phyloP scores from a whole-genome alignment of 495 filamentous ascomycete genomes.

The Daldinia childiae region DNA sequence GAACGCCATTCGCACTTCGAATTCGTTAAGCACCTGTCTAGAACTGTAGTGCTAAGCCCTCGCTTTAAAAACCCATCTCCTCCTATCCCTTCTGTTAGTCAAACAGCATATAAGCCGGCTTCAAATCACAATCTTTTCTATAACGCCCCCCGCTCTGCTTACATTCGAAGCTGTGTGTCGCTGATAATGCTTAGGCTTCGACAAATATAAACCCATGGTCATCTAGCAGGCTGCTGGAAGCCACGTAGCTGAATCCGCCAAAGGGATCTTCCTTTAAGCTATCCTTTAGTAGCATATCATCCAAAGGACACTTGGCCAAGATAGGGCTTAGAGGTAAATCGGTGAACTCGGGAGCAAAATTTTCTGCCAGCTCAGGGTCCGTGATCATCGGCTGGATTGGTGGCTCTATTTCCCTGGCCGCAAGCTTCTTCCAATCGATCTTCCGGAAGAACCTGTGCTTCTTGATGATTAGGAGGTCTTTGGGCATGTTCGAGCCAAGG shows the following conservation, averaged over 20 bases:
- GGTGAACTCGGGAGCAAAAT: constrained; percentile 90
- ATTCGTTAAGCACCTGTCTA: background rate
- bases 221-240: constrained; percentile 84
- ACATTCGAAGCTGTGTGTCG: background rate
- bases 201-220: constrained; percentile 50
- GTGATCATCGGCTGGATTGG: constrained; percentile 94
- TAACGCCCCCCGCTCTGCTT: background rate
- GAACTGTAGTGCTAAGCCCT: background rate
- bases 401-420: constrained; percentile 77
- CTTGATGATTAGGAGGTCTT: constrained; percentile 86
- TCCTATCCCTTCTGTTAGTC: background rate
- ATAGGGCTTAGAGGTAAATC: constrained; percentile 81
- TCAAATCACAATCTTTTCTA: background rate
- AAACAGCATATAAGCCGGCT: background rate
- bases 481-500: constrained; percentile 85
- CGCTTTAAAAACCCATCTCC: background rate
- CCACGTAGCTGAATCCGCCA: constrained; percentile 96
- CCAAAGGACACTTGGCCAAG: constrained; percentile 53
- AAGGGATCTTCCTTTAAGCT: constrained; percentile 74
- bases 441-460: constrained; percentile 95
- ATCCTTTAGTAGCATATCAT: constrained; percentile 46
- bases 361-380: constrained; percentile 93
- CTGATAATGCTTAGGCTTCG: constrained; percentile 12
- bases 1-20: background rate
- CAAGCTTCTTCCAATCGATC: constrained; percentile 90